Base-by-base conservation (phyloP, 345 rosid genomes). In the Hibiscus syriacus region DNA sequence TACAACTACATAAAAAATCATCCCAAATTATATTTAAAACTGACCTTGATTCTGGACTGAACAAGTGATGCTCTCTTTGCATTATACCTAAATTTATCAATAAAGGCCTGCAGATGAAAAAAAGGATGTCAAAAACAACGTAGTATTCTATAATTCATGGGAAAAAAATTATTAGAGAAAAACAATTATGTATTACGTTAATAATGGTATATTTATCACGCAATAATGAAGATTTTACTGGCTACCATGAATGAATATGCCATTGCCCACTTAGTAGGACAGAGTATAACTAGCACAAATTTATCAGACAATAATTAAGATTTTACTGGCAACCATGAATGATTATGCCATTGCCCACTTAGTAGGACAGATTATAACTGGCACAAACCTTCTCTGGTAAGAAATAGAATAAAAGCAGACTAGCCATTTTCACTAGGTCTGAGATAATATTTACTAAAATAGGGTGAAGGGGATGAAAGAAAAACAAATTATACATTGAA, bases 41-140 rank as follows among this genome's bases (percentile, higher is more conserved):
- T 71, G 45, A 94, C 99, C 99, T 94, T 94, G 79, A 94, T 91
- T 84, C 98, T 86, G 67, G 99, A 94, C 86, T 94, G 99, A 74
- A 94, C 99, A 77, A 94, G 99, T 27, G 99, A 86, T 52, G 99
- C 99, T 82, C 99, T 91, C 79, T 94, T 94, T 58, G 99, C 99
- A 80, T 94, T 94, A 75, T 84, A 94, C 48, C 99, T 96, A 81
- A 94, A 94, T 82, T 94, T 94, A 80, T 94, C 99, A 69, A 94
- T 94, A 79, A 94, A 94, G 45, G 95, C 79, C 98, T 94, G 88
- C 81, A 17, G 10, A 71, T 27, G 10, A 25, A 39, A 60, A 55
- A 41, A 39, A 66, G 20, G 13, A 27, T 49, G 76, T 75, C 65
- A 73, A 16, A 71, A n/a, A 34, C 23, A 58, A 48, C 26, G 45